Evolutionary conservation across 495 filamentous ascomycete genomes (phyloP), one percentile per base, ranked within the genome.

Genomic region (Penicillium simplicissimum): DNA sequence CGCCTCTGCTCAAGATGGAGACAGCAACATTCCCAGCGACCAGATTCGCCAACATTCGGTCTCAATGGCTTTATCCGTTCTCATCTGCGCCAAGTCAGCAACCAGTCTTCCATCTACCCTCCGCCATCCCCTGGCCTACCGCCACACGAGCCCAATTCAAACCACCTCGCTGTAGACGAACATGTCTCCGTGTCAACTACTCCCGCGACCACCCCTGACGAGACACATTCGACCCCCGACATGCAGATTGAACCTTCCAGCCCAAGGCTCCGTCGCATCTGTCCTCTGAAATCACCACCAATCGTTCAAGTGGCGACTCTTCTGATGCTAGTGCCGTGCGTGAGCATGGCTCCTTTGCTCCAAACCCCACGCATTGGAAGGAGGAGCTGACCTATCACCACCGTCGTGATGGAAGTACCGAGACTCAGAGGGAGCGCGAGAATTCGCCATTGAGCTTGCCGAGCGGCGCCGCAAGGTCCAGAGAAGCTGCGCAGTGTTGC

Each of bases 21-120:
- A 70, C 37, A 51, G 58, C 43, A 55, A 57, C 43, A 56, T 63
- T 36, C 75, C n/a, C 74, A 79, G 47, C 76, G 76, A 61, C 73
- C 70, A 15, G 91, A 97, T 68, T 96, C 93, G 0, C 93, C 94
- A 1, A 96, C 91, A 11, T 75, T 97, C 53, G 91, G 90, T 13
- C 80, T 97, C 19, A 92, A 87, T 68, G 66, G 64, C 33, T 55
- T 55, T n/a, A 64, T 70, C 38, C 88, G 89, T 34, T 87, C 92
- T 58, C 96, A 98, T 74, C 81, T 99, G 14, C 88, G 95, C 23
- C 85, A 85, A 14, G 85, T 89, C 55, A 98, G 95, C 74, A 88
- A 88, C 57, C 79, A 82, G 42, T 97, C 93, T 23, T 94, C 92
- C 0, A 81, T 95, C 47, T 90, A 87, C 70, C 87, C 81, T 38